Evolutionary conservation across 2,329 filamentous ascomycete genomes (phyloP), one percentile per base, ranked within the genome.

Genomic region (Fonsecaea pugnacius): DNA sequence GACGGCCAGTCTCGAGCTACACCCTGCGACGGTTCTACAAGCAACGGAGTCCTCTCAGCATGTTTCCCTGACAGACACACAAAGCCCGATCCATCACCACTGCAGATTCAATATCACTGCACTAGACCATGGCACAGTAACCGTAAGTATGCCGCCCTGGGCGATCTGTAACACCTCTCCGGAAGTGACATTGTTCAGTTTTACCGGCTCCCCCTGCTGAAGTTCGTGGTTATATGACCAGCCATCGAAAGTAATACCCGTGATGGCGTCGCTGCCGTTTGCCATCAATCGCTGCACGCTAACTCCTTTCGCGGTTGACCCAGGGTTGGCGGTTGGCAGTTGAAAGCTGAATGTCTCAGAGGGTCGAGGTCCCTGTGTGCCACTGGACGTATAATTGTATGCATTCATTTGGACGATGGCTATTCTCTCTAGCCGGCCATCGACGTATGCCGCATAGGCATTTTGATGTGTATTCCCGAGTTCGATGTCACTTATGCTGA

Each of bases 241-340:
- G 1, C 85, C 86, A 72, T 88, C 84, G 76, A 82, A 89, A 0
- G 84, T 84, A 50, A 88, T 82, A 0, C 86, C 86, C 0, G 83
- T 83, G 24, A 87, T 82, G 8, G 87, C 86, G 75, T 89, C 85
- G 67, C 84, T 88, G 0, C 87, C 87, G 73, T 87, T 88, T 1
- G 87, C 86, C 55, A 78, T 72, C 35, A 89, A 73, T 30, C 85
- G 75, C 70, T 84, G 78, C 57, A 87, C 77, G 0, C 63, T 67
- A 2, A 77, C 72, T 0, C 68, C 71, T 21, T 69, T 68, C 46
- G 55, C 7, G 4, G n/a, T 30, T 14, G 59, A 18, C 35, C 18
- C 5, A 67, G 68, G 51, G 70, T 35, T 53, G 12, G 21, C 27
- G 27, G 36, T 18, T 27, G 73, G 71, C 53, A 75, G 50, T 53